Base-by-base conservation (phyloP, 2,329 filamentous ascomycete species). In the Aureobasidium sp. region DNA sequence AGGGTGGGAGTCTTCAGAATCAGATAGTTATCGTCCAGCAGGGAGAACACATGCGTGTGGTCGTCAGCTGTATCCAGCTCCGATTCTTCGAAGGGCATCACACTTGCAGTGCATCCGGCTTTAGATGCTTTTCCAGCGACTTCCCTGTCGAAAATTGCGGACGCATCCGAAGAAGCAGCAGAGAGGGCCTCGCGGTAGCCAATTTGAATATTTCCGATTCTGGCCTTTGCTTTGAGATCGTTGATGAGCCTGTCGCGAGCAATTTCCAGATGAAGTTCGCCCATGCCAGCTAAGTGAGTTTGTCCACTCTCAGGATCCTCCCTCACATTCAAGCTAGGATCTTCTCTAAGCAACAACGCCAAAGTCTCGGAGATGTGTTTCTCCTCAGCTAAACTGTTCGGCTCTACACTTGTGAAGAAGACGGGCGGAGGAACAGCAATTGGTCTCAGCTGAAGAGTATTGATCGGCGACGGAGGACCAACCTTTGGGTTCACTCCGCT, bases 401-500 rank as follows among this genome's bases (percentile, higher is more conserved):
- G 90, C 66, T 97, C 93, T 32, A 97, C 87, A 64, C 92, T 90
- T n/a, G 95, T 87, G 73, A 97, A 99, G 70, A 97, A 96, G 0
- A 99, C 94, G 0, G 94, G 91, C 0, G 94, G 91, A 0, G 94
- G 93, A 0, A 97, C 90, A 63, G 89, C 84, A 32, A 96, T 94
- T 0, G 94, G 91, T 17, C 91, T 85, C 39, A 99, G 84, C 70
- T 96, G 91, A 17, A 97, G 78, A 17, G 82, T 86, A 55, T 87
- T 85, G 53, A 96, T 77, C 0, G 85, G 82, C 17, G 86, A 82
- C 20, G 88, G 85, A 1, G 90, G 86, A 0, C 84, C 82, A 7
- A 82, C 82, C 71, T 84, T 83, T 12, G 79, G 76, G 63, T 81
- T 85, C 47, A 81, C 78, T 7, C 84, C 84, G 27, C 83, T 79